Evolutionary conservation across 768 basidiomycete species (phyloP).

Genomic region (Strobilomyces dryophilus): DNA sequence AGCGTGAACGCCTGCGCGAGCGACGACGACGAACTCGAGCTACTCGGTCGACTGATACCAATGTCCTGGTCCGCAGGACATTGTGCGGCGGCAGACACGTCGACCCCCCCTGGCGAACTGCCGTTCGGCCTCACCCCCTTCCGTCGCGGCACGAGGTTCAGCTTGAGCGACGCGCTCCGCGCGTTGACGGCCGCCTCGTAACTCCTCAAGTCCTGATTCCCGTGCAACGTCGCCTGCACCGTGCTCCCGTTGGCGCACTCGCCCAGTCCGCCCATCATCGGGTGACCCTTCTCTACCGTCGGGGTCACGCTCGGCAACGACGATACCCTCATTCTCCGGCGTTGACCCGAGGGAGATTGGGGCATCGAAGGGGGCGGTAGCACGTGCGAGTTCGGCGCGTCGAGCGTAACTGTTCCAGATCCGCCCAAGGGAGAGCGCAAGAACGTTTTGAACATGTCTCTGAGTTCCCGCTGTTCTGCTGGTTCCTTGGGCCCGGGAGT

Average conservation of each 20-base stretch:
- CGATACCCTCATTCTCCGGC: slow-evolving; percentile 52
- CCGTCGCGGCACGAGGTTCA: slow-evolving; percentile 50
- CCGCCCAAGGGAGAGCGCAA: slow-evolving; percentile 61
- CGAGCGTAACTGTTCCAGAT: slow-evolving; percentile 16
- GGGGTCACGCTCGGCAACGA: slow-evolving; percentile 75
- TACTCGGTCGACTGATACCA: slow-evolving; percentile 34
- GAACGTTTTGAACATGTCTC: slow-evolving; percentile 73
- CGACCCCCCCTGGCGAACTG: slow-evolving; percentile 14
- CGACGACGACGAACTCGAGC: slow-evolving; percentile 36
- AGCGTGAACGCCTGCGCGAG: slow-evolving; percentile 40
- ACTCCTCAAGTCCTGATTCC: slow-evolving; percentile 54
- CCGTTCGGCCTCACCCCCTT: slow-evolving; percentile 22
- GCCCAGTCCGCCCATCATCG: slow-evolving; percentile 16
- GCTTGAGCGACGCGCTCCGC: slow-evolving; percentile 53
- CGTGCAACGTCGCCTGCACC: slow-evolving; percentile 41
- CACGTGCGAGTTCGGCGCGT: slow-evolving; percentile 7
- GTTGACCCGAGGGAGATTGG: slow-evolving; percentile 27
- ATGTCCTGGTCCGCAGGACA: slow-evolving; percentile 19
- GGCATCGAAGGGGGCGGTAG: slow-evolving; percentile 16
- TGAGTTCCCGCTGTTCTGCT: slow-evolving; percentile 46
- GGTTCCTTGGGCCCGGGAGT: slow-evolving; percentile 34
- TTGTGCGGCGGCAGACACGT: not conserved
- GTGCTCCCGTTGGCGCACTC: slow-evolving; percentile 20
- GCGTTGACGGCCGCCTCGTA: slow-evolving; percentile 78
- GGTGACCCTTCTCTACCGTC: slow-evolving; percentile 28